Conservation (phyloP, 2,329 filamentous ascomycete species). For the Samsoniella hepiali region DNA sequence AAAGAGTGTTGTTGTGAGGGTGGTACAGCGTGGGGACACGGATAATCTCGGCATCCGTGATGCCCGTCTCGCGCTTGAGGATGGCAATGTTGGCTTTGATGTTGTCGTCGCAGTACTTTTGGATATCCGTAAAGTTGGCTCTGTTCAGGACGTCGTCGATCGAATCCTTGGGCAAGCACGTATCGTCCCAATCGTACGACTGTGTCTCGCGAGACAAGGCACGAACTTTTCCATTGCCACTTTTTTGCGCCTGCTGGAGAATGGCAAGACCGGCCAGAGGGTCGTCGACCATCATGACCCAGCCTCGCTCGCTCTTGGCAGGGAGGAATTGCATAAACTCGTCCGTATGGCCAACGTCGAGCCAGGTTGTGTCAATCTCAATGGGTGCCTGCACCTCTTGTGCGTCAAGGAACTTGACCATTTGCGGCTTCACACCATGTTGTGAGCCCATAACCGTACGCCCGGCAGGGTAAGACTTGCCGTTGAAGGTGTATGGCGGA, state of each 20-base stretch:
- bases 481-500: background rate
- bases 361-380: constrained; percentile 30
- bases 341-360: constrained; percentile 29
- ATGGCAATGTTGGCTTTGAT: constrained; percentile 26
- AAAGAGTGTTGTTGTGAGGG: background rate
- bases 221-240: constrained; percentile 21
- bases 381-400: constrained; percentile 37
- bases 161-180: constrained; percentile 20
- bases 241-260: constrained; percentile 20
- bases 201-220: constrained; percentile 22
- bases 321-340: constrained; percentile 32
- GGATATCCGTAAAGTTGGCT: constrained; percentile 14
- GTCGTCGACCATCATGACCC: constrained; percentile 26
- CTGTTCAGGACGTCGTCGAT: constrained; percentile 23
- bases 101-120: constrained; percentile 19
- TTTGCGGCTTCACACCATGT: constrained; percentile 16
- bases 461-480: constrained; percentile 7
- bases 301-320: constrained; percentile 25
- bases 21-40: constrained; percentile 25
- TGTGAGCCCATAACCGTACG: constrained; percentile 6
- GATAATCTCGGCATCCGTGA: constrained; percentile 25
- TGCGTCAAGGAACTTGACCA: constrained; percentile 30
- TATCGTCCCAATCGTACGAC: background rate
- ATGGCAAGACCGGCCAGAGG: constrained; percentile 23
- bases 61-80: constrained; percentile 26